Evolutionary conservation across 176 grass and related monocot genomes (phyloP).

Genomic region (Canna indica): DNA sequence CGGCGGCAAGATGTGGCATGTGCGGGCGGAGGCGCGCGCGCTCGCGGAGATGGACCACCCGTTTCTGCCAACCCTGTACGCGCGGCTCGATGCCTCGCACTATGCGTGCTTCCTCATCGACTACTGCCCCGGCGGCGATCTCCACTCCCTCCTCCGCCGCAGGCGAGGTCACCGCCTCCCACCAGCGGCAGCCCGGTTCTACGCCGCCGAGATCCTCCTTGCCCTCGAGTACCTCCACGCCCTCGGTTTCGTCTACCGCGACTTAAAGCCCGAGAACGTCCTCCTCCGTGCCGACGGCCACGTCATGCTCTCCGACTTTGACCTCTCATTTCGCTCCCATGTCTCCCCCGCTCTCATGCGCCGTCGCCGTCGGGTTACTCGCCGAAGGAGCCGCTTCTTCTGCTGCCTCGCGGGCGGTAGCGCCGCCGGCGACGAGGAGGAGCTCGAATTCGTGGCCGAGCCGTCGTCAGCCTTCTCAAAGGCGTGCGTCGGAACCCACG

Average conservation of each 20-base stretch:
- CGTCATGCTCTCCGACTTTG: slow-evolving; percentile 14
- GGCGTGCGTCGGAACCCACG: slow-evolving; percentile 12
- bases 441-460: slow-evolving; percentile 1
- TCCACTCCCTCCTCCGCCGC: slow-evolving; percentile 8
- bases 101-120: slow-evolving; percentile 15
- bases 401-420: not conserved
- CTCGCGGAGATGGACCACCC: slow-evolving; percentile 3
- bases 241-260: slow-evolving; percentile 11
- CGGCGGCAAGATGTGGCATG: slow-evolving; percentile 1
- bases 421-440: not conserved
- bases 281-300: slow-evolving; percentile 6
- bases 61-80: not conserved
- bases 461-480: not conserved
- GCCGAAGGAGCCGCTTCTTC: not conserved
- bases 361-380: not conserved
- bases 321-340: slow-evolving; percentile 1
- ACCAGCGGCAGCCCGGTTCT: not conserved
- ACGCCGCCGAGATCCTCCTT: slow-evolving; percentile 8
- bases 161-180: not conserved
- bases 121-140: slow-evolving; percentile 7
- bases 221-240: slow-evolving; percentile 12
- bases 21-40: not conserved
- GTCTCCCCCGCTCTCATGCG: not conserved
- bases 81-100: slow-evolving; percentile 4
- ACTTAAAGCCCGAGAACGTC: slow-evolving; percentile 11